phyloP scores from a whole-genome alignment of 805 yeast species.

The Groenewaldozyma tartarivorans region DNA sequence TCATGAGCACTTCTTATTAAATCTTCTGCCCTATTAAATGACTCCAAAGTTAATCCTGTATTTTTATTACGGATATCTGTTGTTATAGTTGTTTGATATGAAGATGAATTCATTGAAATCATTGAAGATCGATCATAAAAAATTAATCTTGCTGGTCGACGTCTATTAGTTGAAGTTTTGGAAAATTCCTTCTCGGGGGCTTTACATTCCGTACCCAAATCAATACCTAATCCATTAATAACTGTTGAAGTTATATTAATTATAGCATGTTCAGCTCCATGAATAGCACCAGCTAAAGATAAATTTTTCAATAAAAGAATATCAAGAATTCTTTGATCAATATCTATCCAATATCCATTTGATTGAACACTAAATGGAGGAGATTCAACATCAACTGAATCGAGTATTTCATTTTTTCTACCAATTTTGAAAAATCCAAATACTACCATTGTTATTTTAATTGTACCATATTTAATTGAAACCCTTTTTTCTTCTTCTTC shows the following conservation, averaged over 20 bases:
- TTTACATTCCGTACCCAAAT: slow-evolving; percentile 86
- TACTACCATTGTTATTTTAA: slow-evolving; percentile 63
- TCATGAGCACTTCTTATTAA: slow-evolving; percentile 47
- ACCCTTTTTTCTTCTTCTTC: slow-evolving; percentile 1
- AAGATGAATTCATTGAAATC: no score
- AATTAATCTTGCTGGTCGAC: slow-evolving; percentile 78
- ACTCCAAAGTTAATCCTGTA: slow-evolving; percentile 68
- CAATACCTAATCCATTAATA: slow-evolving; percentile 56
- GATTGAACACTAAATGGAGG: slow-evolving; percentile 67
- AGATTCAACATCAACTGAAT: slow-evolving; percentile 83
- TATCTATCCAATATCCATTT: slow-evolving; percentile 88
- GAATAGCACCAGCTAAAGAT: slow-evolving; percentile 84
- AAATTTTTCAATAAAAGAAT: slow-evolving; percentile 47
- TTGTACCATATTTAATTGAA: slow-evolving; percentile 53
- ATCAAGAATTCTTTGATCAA: slow-evolving; percentile 58
- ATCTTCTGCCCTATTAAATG: slow-evolving; percentile 67
- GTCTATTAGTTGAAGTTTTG: slow-evolving; percentile 54
- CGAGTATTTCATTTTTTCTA: slow-evolving; percentile 67
- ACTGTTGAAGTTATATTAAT: slow-evolving; percentile 69
- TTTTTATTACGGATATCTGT: slow-evolving; percentile 42
- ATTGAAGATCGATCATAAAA: slow-evolving; percentile 72
- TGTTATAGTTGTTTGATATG: neutral
- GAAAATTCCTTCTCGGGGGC: slow-evolving; percentile 97
- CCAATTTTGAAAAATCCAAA: slow-evolving; percentile 92
- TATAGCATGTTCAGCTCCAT: slow-evolving; percentile 88